Evolutionary conservation across 1,284 basidiomycete genomes (phyloP).

Genomic region (Sphaerobolus stellatus): DNA sequence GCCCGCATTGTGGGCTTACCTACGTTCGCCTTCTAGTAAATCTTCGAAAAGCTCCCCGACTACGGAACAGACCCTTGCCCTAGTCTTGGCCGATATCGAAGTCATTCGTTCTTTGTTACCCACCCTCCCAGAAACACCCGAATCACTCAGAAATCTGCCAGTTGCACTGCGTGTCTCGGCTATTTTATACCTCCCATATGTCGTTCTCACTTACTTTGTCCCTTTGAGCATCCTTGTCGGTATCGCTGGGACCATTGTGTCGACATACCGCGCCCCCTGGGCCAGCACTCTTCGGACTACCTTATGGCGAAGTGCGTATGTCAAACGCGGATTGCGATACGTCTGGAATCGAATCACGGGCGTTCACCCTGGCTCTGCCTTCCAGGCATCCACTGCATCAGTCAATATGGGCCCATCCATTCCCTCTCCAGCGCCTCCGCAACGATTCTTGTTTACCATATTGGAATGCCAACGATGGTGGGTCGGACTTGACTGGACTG

Average conservation of each 20-base stretch:
- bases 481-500: constrained; percentile 90
- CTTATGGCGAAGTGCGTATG: constrained; percentile 63
- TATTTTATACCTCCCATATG: constrained; percentile 59
- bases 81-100: constrained; percentile 13
- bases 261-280: constrained; percentile 69
- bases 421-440: constrained; percentile 18
- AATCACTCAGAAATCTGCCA: background rate
- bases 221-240: constrained; percentile 61
- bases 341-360: constrained; percentile 53
- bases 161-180: constrained; percentile 42
- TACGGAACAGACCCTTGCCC: constrained; percentile 8
- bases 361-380: constrained; percentile 41
- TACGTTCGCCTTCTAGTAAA: background rate
- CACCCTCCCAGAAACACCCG: constrained; percentile 9
- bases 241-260: constrained; percentile 54
- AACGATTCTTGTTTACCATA: constrained; percentile 84
- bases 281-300: constrained; percentile 49
- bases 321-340: constrained; percentile 58
- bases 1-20: constrained; percentile 5
- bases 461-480: constrained; percentile 97
- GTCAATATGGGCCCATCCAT: background rate
- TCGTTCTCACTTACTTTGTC: constrained; percentile 53
- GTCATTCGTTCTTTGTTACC: constrained; percentile 18
- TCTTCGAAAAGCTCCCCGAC: background rate
- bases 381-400: constrained; percentile 31